These are phyloP conservation scores for Entoloma clypeatum DNA, from an alignment of 1,284 basidiomycete species.

Conservation along the genomic window DNA sequence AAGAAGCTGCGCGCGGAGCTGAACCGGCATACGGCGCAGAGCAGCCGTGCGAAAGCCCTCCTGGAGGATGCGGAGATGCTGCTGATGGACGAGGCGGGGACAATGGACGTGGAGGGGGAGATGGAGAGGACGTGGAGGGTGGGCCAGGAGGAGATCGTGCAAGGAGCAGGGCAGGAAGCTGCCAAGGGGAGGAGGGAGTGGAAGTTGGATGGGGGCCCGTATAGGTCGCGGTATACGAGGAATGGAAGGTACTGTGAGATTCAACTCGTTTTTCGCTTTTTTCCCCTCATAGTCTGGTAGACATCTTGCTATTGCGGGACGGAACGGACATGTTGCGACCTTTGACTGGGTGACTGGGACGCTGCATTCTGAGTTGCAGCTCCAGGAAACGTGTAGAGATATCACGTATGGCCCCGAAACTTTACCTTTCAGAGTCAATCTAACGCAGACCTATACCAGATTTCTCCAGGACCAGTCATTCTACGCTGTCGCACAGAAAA, in stretches of 20 bases:
- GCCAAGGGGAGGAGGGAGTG: slow-evolving; percentile 77
- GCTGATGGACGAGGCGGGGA: slow-evolving; percentile 61
- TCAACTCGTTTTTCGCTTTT: slow-evolving; percentile 6
- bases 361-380: slow-evolving; percentile 84
- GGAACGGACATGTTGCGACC: slow-evolving; percentile 86
- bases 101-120: slow-evolving; percentile 69
- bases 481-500: slow-evolving; percentile 95
- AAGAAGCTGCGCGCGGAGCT: slow-evolving; percentile 73
- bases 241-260: slow-evolving; percentile 74
- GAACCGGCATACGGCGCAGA: slow-evolving; percentile 54
- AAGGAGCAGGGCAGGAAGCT: slow-evolving; percentile 69
- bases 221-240: slow-evolving; percentile 79
- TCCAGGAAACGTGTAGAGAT: slow-evolving; percentile 87
- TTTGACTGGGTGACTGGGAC: slow-evolving; percentile 94
- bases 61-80: slow-evolving; percentile 65
- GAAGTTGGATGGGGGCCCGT: slow-evolving; percentile 84
- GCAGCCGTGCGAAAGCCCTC: slow-evolving; percentile 52
- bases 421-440: slow-evolving; percentile 1
- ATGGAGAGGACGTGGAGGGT: slow-evolving; percentile 91
- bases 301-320: slow-evolving; percentile 81
- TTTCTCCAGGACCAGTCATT: slow-evolving; percentile 93
- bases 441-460: slow-evolving; percentile 34
- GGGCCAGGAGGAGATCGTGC: slow-evolving; percentile 75
- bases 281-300: slow-evolving; percentile 34
- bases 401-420: slow-evolving; percentile 62